phyloP scores from a whole-genome alignment of 2,329 filamentous ascomycete genomes.

The Cordyceps sp. region DNA sequence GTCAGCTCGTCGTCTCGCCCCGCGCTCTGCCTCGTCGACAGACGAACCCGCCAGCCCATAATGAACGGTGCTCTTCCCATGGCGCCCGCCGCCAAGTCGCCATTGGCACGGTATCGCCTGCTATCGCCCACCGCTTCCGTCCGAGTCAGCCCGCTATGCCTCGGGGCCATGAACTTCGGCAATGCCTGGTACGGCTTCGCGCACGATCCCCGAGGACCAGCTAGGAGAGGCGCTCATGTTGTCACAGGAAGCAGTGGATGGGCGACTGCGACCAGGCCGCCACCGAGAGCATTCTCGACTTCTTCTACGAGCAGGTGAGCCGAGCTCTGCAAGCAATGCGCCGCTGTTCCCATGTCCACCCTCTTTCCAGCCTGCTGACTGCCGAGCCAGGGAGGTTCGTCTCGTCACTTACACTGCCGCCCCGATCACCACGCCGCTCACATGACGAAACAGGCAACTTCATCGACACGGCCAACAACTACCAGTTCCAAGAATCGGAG shows the following conservation, averaged over 20 bases:
- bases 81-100: constrained; percentile 36
- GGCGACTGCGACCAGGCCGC: constrained; percentile 47
- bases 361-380: no score
- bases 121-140: constrained; percentile 49
- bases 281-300: constrained; percentile 48
- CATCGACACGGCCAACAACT: constrained; percentile 56
- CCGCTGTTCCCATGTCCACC: no score
- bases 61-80: constrained; percentile 10
- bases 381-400: constrained; percentile 11
- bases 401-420: not conserved
- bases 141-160: constrained; percentile 48
- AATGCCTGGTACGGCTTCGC: constrained; percentile 24
- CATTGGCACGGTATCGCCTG: constrained; percentile 47
- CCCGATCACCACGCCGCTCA: not conserved
- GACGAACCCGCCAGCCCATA: not conserved
- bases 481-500: constrained; percentile 47
- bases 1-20: no score
- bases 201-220: not conserved
- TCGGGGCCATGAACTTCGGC: constrained; percentile 52
- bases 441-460: constrained; percentile 40
- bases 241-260: constrained; percentile 24
- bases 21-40: not conserved
- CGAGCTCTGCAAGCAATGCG: not conserved
- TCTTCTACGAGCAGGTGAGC: constrained; percentile 38
- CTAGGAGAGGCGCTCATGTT: not conserved